Conservation (phyloP, 2,329 filamentous ascomycete species). For the Hysterium pulicare region DNA sequence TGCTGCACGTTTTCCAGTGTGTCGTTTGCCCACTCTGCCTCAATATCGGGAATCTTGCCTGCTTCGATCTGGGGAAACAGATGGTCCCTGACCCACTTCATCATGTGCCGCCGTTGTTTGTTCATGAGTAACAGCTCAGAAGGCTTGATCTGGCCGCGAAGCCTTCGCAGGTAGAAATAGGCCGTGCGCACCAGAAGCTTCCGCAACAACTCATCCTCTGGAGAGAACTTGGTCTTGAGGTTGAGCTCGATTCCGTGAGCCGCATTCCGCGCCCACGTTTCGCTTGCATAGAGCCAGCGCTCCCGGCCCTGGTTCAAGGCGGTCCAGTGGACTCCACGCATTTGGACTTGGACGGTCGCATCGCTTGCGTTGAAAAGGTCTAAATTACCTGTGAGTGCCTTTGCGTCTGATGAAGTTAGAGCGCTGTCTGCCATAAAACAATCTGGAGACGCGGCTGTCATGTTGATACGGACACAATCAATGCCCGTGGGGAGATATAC, state of each 20-base stretch:
- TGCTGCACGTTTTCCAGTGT: not conserved
- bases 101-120: conserved; percentile 5
- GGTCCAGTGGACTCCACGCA: conserved; percentile 5
- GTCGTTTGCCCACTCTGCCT: conserved; percentile 1
- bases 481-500: conserved; percentile 9
- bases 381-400: conserved; percentile 6
- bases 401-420: conserved; percentile 6
- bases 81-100: conserved; percentile 1
- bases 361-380: conserved; percentile 9
- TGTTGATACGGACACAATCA: conserved; percentile 8
- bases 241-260: conserved; percentile 7
- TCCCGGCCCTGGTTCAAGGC: conserved; percentile 4
- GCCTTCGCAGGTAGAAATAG: conserved; percentile 6
- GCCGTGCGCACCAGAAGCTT: conserved; percentile 7
- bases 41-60: not conserved
- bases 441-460: conserved; percentile 3
- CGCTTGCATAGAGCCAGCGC: conserved; percentile 9
- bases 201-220: conserved; percentile 4
- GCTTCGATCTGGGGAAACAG: conserved; percentile 1
- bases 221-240: conserved; percentile 5
- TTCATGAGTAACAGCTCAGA: conserved; percentile 4
- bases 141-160: conserved; percentile 6
- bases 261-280: conserved; percentile 6
- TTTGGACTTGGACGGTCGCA: conserved; percentile 6
- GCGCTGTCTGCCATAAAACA: conserved; percentile 6